These are phyloP conservation scores for Usnea hakonensis DNA, from an alignment of 495 filamentous ascomycete genomes.

Conservation along the genomic window DNA sequence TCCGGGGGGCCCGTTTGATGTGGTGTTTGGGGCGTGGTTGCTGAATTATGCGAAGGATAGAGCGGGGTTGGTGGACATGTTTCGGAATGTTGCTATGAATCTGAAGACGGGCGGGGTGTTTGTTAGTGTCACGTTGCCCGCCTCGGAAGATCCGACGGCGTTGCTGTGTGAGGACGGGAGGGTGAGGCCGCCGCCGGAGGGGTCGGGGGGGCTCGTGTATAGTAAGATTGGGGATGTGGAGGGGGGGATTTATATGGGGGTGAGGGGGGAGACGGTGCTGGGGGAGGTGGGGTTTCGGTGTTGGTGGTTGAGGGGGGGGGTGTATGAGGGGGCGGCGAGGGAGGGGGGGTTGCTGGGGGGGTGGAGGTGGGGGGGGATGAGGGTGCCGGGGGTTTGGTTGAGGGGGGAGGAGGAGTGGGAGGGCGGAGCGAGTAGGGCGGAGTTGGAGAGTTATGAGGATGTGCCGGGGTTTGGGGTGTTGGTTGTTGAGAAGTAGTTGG, in stretches of 20 bases:
- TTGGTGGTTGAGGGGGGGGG: conserved; percentile 8
- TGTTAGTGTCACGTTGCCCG: conserved; percentile 15
- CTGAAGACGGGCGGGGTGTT: conserved; percentile 29
- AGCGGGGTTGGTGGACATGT: conserved; percentile 27
- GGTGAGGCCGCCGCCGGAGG: conserved; percentile 4
- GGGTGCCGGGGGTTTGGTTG: conserved; percentile 18
- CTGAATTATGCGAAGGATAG: conserved; percentile 32
- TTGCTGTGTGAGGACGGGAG: background rate
- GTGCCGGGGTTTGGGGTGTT: conserved; percentile 22
- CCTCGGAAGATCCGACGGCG: background rate
- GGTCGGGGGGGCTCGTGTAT: conserved; percentile 12
- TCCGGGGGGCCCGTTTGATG: conserved; percentile 32
- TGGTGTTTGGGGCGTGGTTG: conserved; percentile 34
- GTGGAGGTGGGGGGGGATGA: conserved; percentile 12
- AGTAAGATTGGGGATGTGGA: conserved; percentile 6
- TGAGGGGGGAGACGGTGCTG: conserved; percentile 7
- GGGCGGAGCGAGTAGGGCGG: conserved; percentile 18
- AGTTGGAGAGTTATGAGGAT: conserved; percentile 18
- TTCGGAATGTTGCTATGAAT: conserved; percentile 30
- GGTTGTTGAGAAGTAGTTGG: conserved; percentile 16
- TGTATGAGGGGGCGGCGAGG: conserved; percentile 14
- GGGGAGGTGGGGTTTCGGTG: conserved; percentile 16
- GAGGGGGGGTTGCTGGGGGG: conserved; percentile 16
- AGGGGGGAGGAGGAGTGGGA: conserved; percentile 4
- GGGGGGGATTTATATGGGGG: conserved; percentile 11